Percentiles rank a stretch among this genome's conserved stretches.
Conservation (phyloP, 106 monocot species). For the Dendrobium chrysotoxum region DNA sequence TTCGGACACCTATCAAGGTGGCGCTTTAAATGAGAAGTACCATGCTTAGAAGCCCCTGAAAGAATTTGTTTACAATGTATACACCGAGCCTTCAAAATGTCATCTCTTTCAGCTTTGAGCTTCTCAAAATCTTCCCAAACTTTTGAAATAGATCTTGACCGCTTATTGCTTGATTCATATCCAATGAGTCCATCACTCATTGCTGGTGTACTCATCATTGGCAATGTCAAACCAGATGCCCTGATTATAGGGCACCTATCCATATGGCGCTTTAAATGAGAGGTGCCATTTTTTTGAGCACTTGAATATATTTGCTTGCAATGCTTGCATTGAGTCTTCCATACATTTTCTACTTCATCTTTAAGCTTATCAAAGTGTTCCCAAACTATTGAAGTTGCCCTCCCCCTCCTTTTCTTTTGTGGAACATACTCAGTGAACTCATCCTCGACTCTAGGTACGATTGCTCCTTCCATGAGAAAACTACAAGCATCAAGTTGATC, state of each 20-base stretch:
- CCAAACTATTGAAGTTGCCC: conserved; percentile 10
- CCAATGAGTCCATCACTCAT: background rate
- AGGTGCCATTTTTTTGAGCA: conserved; percentile 14
- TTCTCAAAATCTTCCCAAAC: conserved; percentile 15
- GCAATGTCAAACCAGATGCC: conserved; percentile 1
- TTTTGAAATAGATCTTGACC: conserved; percentile 6
- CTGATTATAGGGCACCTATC: conserved; percentile 3
- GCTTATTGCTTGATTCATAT: conserved; percentile 2
- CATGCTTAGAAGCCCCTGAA: conserved; percentile 7
- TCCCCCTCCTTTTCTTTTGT: conserved; percentile 9
- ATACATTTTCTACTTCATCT: conserved; percentile 6
- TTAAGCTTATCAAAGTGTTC: conserved; percentile 12
- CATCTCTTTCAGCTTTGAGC: conserved; percentile 14
- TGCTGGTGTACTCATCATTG: background rate
- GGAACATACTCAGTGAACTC: background rate
- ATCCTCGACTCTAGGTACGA: conserved; percentile 3
- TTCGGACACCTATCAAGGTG: conserved; percentile 10
- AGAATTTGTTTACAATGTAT: conserved; percentile 11
- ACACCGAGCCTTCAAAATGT: conserved; percentile 8
- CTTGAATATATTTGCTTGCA: conserved; percentile 10
- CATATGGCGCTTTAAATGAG: conserved; percentile 11
- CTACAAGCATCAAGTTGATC: conserved; percentile 2
- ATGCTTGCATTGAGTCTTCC: conserved; percentile 16
- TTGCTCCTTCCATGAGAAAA: conserved; percentile 9
- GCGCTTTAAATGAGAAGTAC: conserved; percentile 13